A percentile compares a stretch with the other conserved stretches of the same genome.
Conservation (phyloP, 73 alveolate species). For the Paramecium tetraurelia region DNA sequence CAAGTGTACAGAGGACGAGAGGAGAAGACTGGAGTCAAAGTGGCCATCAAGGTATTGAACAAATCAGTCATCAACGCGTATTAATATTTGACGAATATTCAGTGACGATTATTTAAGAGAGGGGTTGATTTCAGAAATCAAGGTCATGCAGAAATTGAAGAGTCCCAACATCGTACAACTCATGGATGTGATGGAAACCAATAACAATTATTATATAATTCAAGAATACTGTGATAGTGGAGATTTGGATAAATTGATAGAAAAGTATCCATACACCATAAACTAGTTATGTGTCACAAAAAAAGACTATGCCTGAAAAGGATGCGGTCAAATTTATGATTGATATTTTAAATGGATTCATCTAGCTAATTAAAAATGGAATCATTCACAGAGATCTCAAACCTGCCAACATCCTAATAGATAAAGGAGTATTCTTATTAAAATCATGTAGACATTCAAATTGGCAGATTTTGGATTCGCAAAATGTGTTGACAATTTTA, state of each 20-base stretch:
- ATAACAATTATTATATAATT: conserved; percentile 54
- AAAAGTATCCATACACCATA: neutral
- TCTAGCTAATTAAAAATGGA: conserved; percentile 52
- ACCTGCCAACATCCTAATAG: conserved; percentile 61
- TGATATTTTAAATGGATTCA: conserved; percentile 59
- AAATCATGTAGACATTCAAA: conserved; percentile 39
- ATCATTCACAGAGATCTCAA: conserved; percentile 64
- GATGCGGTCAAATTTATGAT: conserved; percentile 53
- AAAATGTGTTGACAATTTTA: conserved; percentile 60
- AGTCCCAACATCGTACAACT: conserved; percentile 51
- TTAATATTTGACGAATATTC: neutral
- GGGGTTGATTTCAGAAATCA: conserved; percentile 54
- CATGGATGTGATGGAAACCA: conserved; percentile 57
- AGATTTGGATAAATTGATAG: conserved; percentile 41
- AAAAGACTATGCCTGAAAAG: conserved; percentile 46
- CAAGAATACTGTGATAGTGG: conserved; percentile 63
- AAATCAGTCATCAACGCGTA: conserved; percentile 51
- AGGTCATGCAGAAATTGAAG: conserved; percentile 54
- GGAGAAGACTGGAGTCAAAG: conserved; percentile 53
- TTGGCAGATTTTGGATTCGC: conserved; percentile 67
- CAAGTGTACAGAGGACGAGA: conserved; percentile 61
- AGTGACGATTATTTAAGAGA: conserved; percentile 58
- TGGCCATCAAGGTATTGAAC: conserved; percentile 56
- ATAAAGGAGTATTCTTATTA: conserved; percentile 28
- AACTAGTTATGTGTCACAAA: neutral